A percentile compares a stretch with the other conserved stretches of the same genome.
These are phyloP conservation scores for Coemansia sp. DNA, from an alignment of 192 early-diverging fungal genomes.

Conservation along the genomic window DNA sequence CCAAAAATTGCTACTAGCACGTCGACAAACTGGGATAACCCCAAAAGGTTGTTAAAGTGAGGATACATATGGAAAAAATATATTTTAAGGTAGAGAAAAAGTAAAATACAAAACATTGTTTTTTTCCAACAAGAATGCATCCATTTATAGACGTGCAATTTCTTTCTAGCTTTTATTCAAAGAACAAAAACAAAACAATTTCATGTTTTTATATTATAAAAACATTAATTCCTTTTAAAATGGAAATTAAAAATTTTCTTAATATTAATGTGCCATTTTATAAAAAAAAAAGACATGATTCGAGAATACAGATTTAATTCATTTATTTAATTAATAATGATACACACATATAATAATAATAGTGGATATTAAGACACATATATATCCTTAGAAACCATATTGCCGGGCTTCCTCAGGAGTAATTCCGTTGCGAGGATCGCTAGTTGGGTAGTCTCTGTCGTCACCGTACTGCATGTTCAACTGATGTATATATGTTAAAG, in stretches of 20 bases:
- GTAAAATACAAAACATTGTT: too few relatives aligned
- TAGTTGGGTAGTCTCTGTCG: conserved; percentile 5
- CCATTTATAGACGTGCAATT: too few relatives aligned
- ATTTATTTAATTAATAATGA: neutral
- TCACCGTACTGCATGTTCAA: neutral
- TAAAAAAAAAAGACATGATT: too few relatives aligned
- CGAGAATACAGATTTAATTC: neutral
- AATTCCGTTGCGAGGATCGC: neutral
- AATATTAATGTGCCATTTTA: too few relatives aligned
- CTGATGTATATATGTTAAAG: neutral
- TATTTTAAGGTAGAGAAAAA: too few relatives aligned
- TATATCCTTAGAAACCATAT: neutral
- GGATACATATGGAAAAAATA: too few relatives aligned
- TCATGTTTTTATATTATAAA: neutral
- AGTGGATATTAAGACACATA: neutral
- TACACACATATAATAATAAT: neutral
- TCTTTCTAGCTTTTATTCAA: neutral
- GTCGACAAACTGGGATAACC: too few relatives aligned
- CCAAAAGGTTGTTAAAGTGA: too few relatives aligned
- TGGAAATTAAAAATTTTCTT: too few relatives aligned
- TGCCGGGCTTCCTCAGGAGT: neutral
- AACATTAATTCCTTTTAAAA: neutral
- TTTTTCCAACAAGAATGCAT: too few relatives aligned
- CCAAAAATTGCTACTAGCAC: too few relatives aligned
- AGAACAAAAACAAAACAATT: neutral